Base-by-base conservation (phyloP, 2,329 filamentous ascomycete genomes). In the Sordariomycetes sp. region DNA sequence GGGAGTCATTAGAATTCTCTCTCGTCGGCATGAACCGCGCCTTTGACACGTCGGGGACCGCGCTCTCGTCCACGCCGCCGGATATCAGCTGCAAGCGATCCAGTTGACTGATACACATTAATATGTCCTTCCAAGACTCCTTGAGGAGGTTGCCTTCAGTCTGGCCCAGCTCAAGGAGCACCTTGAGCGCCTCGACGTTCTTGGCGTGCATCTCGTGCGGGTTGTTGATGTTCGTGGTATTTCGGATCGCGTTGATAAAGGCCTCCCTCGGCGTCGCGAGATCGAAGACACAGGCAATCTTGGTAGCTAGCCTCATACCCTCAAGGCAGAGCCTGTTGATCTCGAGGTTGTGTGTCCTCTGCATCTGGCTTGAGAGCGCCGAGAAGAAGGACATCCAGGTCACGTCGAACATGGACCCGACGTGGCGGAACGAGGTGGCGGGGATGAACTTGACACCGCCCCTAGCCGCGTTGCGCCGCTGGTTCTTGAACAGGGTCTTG, bases 351-450 rank as follows among this genome's bases (percentile, higher is more conserved):
- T 95, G 89, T 0, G 89, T 87, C 66, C 96, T 91, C 64, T 97
- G 94, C 68, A 94, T 91, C 63, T 95, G 89, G 55, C 89, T 91
- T 1, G 92, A 96, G 28, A 99, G 79, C 0, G 91, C 91, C 5
- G 92, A 97, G 65, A 99, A 87, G 70, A 96, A 95, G 10, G 92
- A 96, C 92, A 97, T 99, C 94, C 94, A 99, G 0, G 90, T 95
- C 25, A 96, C 90, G 65, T 96, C 91, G 66, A 99, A 97, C 94
- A 99, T 99, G 0, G 94, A 90, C 0, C 94, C 94, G 54, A 96
- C 88, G 68, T 99, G 94, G 64, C 90, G 92, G 68, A 90, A 91
- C 0, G 91, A 97, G 1, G 90, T 94, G 3, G 94, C 94, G 1
- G 90, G 88, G 57, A 99, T 95, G 70, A 94, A 99, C 75, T 84